phyloP scores from a whole-genome alignment of 345 rosid species.

The Anacardium occidentale region DNA sequence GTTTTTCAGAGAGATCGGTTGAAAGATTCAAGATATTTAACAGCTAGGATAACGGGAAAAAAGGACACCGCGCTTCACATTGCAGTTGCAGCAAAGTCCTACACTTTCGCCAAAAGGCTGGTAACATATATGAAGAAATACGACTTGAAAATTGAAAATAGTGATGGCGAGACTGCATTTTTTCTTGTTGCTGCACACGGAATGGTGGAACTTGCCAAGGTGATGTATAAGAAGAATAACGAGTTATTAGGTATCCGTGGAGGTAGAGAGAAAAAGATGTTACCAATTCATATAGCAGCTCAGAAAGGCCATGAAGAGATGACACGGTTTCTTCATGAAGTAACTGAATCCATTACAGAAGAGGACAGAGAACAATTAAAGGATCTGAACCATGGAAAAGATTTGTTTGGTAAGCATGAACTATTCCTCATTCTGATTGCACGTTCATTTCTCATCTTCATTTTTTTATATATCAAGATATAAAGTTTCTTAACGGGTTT shows the following conservation, averaged over 20 bases:
- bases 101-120: slow-evolving; percentile 12
- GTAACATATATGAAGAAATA: neutral
- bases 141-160: neutral
- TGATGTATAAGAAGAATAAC: neutral
- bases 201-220: neutral
- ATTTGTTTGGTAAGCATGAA: no score
- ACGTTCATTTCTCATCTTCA: no score
- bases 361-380: no score
- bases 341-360: neutral
- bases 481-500: no score
- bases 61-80: slow-evolving; percentile 26
- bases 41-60: neutral
- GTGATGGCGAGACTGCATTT: neutral
- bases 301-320: slow-evolving; percentile 11
- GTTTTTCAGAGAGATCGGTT: no score
- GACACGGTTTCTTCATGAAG: neutral
- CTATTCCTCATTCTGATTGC: no score
- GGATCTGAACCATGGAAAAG: no score
- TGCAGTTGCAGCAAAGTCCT: slow-evolving; percentile 15
- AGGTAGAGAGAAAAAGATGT: neutral
- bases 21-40: neutral
- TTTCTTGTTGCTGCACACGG: neutral
- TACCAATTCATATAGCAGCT: slow-evolving; percentile 14
- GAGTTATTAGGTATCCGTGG: neutral
- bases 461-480: no score